Evolutionary conservation across 345 rosid species (phyloP), one percentile per base, ranked within the genome.

Genomic region (Corchorus olitorius): DNA sequence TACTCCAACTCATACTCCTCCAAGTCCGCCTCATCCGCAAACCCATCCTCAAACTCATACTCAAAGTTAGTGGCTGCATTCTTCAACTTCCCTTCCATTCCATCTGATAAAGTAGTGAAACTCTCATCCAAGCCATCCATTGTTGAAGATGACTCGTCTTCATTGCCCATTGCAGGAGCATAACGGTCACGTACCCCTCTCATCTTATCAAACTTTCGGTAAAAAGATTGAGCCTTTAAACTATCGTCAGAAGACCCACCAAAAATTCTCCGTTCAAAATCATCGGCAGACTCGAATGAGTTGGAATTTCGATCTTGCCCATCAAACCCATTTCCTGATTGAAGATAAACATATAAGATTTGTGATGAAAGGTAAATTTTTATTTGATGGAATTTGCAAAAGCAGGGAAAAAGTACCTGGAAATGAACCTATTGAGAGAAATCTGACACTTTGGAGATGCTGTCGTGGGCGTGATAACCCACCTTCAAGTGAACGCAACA

Each of bases 21-120:
- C 4, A 43, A 16, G 2, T 54, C 72, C n/a, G n/a, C n/a, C n/a
- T n/a, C n/a, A n/a, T n/a, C n/a, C n/a, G n/a, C n/a, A n/a, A n/a
- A n/a, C n/a, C n/a, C 93, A 1, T 86, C 85, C 1, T 41, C 49
- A 65, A 27, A 27, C 27, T 84, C 79, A 63, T 70, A 73, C 70
- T 80, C 83, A 65, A 84, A 74, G 71, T 76, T 63, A 19, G 61
- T 14, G 15, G 93, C 89, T 11, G 86, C 85, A 64, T 83, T 66
- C 82, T 80, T 78, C 76, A 91, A 73, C 80, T 85, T 83, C 5
- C 75, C 86, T 77, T 85, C 87, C 76, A 89, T 74, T 16, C 89
- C 89, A 82, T 92, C 90, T 0, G 83, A 83, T 16, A 81, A 67
- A 8, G 86, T 79, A 16, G 46, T 78, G 7, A 80, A 75, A 70